Base-by-base conservation (phyloP, 768 basidiomycete species). In the Panus rudis region DNA sequence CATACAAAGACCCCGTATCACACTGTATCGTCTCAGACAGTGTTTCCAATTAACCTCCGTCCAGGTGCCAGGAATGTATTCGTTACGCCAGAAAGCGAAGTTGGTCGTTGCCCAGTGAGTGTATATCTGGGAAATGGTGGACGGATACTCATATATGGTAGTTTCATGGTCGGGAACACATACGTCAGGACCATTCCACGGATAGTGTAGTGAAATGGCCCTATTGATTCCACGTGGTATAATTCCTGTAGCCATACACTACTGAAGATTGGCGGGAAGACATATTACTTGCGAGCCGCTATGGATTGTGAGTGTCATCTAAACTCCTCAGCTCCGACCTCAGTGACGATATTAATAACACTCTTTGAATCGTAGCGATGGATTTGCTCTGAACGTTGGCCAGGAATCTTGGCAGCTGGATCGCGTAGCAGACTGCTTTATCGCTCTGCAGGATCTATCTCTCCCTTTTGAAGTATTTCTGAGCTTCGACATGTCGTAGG, bases 381-480 rank as follows among this genome's bases (percentile, higher is more conserved):
- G 43, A 3, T 57, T 55, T 24, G 54, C 50, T 11, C 46, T 61
- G 10, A 59, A 61, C 20, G 41, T 59, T 3, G 59, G 59, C 2
- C 22, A 26, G 1, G 59, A 61, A 26, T 42, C 50, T 5, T 61
- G 58, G 59, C 59, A 59, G 32, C 41, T 26, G 17, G 43, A 40
- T 5, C 50, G 56, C 3, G 53, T 56, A 2, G 16, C 28, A 1
- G 52, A 50, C 16, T 52, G 51, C 31, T 86, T 77, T 55, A 55
- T 68, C 33, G 78, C 81, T 24, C 81, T 82, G 3, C 55, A 55
- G 14, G 64, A 72, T 38, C 16, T 35, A 10, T 30, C 28, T 10
- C 28, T 70, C 70, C 42, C 31, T 10, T 66, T 66, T 61, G 60
- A 60, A 51, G 38, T 69, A 23, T 66, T 67, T 46, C 27, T 69